phyloP scores from a whole-genome alignment of 2,329 filamentous ascomycete genomes.

The Exophiala spinifera region DNA sequence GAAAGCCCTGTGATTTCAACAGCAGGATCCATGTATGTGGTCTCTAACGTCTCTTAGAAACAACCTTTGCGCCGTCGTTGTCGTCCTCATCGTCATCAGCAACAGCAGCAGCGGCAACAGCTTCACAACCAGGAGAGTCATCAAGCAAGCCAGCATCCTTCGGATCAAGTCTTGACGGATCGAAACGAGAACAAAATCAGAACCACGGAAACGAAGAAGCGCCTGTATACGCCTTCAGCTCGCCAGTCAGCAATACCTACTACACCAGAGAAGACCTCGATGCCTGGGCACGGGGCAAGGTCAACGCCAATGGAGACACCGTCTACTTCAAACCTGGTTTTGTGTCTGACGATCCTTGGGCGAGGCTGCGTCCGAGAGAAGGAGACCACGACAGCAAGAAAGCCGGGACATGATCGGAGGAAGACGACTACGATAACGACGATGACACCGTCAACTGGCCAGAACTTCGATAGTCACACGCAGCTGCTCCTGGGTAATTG shows the following conservation, averaged over 20 bases:
- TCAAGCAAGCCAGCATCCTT: not conserved
- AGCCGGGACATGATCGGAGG: not conserved
- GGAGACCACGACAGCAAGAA: not conserved
- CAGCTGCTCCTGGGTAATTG: too few relatives aligned
- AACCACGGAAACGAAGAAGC: not conserved
- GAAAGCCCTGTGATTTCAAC: too few relatives aligned
- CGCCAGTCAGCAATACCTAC: conserved; percentile 13
- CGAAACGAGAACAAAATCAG: not conserved
- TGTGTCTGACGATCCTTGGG: conserved; percentile 28
- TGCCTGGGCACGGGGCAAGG: conserved; percentile 16
- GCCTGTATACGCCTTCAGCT: conserved; percentile 4
- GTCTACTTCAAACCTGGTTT: conserved; percentile 30
- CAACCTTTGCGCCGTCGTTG: not conserved
- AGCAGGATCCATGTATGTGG: too few relatives aligned
- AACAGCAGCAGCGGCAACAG: too few relatives aligned
- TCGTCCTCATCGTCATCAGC: too few relatives aligned
- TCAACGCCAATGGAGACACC: conserved; percentile 26
- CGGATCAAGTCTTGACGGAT: not conserved
- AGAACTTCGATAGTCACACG: too few relatives aligned
- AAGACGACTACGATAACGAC: too few relatives aligned
- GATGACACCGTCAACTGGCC: too few relatives aligned
- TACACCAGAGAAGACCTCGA: conserved; percentile 15
- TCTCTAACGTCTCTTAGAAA: not conserved
- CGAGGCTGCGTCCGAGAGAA: conserved; percentile 5
- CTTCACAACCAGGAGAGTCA: not conserved